phyloP scores from a whole-genome alignment of 2,329 filamentous ascomycete genomes.

The Colletotrichum orchidophilum region DNA sequence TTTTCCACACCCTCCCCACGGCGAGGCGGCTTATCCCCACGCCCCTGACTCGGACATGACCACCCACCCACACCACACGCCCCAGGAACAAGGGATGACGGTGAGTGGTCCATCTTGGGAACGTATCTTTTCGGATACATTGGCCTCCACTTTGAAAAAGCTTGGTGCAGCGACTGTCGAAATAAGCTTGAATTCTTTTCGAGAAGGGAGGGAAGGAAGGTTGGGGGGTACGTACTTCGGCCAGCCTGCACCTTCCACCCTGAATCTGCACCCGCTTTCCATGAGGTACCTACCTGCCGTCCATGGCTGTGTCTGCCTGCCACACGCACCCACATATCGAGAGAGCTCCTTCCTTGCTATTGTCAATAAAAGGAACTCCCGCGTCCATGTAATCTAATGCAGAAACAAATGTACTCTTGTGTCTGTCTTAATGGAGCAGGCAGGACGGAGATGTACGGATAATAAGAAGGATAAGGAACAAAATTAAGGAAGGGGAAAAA shows the following conservation, averaged over 20 bases:
- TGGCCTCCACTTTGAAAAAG: conserved; percentile 30
- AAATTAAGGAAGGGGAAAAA: no score
- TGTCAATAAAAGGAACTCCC: no score
- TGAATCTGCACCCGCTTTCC: not conserved
- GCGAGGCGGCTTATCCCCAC: not conserved
- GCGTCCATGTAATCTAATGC: no score
- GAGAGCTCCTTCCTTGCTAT: not conserved
- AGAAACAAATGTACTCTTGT: no score
- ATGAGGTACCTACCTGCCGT: not conserved
- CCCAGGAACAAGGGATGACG: not conserved
- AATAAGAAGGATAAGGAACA: not conserved
- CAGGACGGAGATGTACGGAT: not conserved
- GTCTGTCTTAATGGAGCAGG: not conserved
- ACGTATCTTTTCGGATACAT: conserved; percentile 9
- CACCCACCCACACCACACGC: no score
- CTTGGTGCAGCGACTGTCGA: conserved; percentile 34
- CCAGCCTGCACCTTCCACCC: not conserved
- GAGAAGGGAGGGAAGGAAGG: conserved; percentile 24
- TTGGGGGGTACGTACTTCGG: conserved; percentile 3
- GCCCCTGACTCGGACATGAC: not conserved
- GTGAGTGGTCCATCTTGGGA: not conserved
- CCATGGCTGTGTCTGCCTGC: not conserved
- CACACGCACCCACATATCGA: not conserved
- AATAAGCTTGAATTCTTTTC: conserved; percentile 35
- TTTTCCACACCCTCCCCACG: no score